These are phyloP conservation scores for Paramecium caudatum DNA, from an alignment of 73 alveolate genomes.

Conservation along the genomic window DNA sequence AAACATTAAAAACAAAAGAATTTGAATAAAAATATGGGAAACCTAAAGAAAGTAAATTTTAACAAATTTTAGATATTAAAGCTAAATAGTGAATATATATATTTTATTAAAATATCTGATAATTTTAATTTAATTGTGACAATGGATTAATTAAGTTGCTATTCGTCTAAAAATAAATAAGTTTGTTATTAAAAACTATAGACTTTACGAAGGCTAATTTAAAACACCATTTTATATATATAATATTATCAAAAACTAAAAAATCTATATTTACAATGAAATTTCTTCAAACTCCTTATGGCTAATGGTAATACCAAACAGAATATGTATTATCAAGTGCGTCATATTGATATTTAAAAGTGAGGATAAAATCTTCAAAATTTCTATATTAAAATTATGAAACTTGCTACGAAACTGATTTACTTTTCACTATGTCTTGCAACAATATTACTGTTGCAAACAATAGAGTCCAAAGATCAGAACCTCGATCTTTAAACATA, in stretches of 20 bases:
- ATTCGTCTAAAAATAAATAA: too few relatives aligned
- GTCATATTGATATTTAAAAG: conserved; percentile 12
- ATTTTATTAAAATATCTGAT: not conserved
- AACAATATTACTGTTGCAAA: not conserved
- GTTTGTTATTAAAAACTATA: too few relatives aligned
- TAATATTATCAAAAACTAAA: too few relatives aligned
- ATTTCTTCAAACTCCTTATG: too few relatives aligned
- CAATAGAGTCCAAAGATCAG: not conserved
- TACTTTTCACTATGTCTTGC: conserved; percentile 36
- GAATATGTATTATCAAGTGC: conserved; percentile 33
- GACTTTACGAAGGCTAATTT: too few relatives aligned
- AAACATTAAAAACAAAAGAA: not conserved
- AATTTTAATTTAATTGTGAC: too few relatives aligned
- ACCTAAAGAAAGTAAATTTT: conserved; percentile 14
- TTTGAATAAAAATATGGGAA: conserved; percentile 54
- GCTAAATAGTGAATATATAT: conserved; percentile 22
- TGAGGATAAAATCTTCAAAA: conserved; percentile 41
- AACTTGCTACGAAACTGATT: conserved; percentile 26
- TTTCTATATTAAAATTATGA: not conserved
- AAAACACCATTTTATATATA: too few relatives aligned
- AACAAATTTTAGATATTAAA: conserved; percentile 19
- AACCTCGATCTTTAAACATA: not conserved
- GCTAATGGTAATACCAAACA: too few relatives aligned
- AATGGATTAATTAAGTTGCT: too few relatives aligned
- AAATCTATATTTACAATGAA: too few relatives aligned